Conservation (phyloP, 805 yeast species). For the Saccharomycopsis vini region DNA sequence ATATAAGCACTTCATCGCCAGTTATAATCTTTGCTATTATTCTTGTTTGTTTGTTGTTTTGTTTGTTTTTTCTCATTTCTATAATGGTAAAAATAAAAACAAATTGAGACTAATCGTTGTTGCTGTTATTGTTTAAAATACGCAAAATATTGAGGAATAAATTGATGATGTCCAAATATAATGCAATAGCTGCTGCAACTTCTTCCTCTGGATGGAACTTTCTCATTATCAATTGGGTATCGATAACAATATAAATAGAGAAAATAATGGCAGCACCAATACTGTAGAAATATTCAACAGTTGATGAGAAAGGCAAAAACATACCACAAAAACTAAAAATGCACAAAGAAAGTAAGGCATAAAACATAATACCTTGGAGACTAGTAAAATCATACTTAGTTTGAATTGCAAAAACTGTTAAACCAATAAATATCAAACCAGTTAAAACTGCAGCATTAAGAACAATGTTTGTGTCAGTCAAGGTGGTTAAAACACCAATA, state of each 20-base stretch:
- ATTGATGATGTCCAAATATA: constrained; percentile 78
- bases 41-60: too few relatives aligned
- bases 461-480: constrained; percentile 54
- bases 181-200: constrained; percentile 65
- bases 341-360: constrained; percentile 57
- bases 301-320: constrained; percentile 53
- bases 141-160: constrained; percentile 70
- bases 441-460: constrained; percentile 68
- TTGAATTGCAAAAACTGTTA: constrained; percentile 69
- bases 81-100: too few relatives aligned
- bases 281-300: constrained; percentile 58
- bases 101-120: too few relatives aligned
- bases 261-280: constrained; percentile 69
- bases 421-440: constrained; percentile 60
- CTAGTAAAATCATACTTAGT: constrained; percentile 65
- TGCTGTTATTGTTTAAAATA: constrained; percentile 39
- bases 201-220: constrained; percentile 77
- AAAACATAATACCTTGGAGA: constrained; percentile 51
- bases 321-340: constrained; percentile 64
- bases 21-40: too few relatives aligned
- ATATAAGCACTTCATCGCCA: too few relatives aligned
- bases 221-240: constrained; percentile 73
- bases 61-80: too few relatives aligned
- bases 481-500: constrained; percentile 57
- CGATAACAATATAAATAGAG: constrained; percentile 63